Evolutionary conservation across 352 stramenopile species (phyloP), one percentile per base, ranked within the genome.

Genomic region (Plasmopara viticola): DNA sequence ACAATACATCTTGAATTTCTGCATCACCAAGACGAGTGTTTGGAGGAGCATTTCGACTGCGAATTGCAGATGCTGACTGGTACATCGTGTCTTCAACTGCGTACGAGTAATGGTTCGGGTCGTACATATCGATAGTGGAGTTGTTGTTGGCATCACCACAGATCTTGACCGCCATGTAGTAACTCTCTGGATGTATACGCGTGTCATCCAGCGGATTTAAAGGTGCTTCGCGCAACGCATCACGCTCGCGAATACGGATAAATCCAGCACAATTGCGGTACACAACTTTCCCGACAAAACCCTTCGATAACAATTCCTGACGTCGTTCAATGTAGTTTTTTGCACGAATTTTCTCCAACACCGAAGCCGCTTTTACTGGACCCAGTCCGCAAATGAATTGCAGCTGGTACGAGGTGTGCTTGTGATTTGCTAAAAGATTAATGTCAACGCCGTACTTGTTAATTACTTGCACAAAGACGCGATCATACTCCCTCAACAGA

Each of bases 151-250:
- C 85, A 54, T 95, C 83, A 46, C 85, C 85, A 54, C 85, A 95
- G 62, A 95, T 95, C 48, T 94, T 94, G 15, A 95, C 85, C 9
- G 85, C 85, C 85, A 95, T 95, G 58, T 92, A 95, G 58, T 95
- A 95, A 37, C 85, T 95, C 56, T 95, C 85, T 2, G 85, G 85
- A 44, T 95, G 85, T 46, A 95, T 94, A 35, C 85, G 69, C 0
- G 85, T 95, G 45, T 95, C 85, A 56, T 95, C 85, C 12, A 95
- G 58, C 18, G 85, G 83, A 58, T 95, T 94, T 18, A 95, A 59
- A 10, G 84, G 83, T 17, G 84, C 63, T 57, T 95, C 85, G 40
- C 88, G 86, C 43, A 95, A 58, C 0, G 81, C 77, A 54, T 94
- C 84, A 18, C 83, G 83, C 52, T 95, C 85, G 28, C 85, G 83